phyloP scores from a whole-genome alignment of 2,329 filamentous ascomycete genomes.

The Exophiala sp. region DNA sequence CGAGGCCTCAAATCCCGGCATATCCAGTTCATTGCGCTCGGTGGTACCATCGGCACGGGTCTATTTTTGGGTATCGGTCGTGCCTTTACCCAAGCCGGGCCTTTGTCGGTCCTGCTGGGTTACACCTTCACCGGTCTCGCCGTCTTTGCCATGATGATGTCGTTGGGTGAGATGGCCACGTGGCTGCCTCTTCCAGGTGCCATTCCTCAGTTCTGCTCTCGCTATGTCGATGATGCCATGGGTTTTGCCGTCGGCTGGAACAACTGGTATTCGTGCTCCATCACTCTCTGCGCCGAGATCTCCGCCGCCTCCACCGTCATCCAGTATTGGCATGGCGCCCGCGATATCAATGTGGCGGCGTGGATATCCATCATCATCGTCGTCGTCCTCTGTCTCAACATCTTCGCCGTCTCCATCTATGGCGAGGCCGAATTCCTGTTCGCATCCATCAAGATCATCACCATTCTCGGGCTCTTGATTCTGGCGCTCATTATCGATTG shows the following conservation, averaged over 20 bases:
- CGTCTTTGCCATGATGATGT: constrained; percentile 33
- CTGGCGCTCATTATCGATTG: constrained; percentile 48
- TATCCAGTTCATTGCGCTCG: constrained; percentile 36
- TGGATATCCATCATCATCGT: constrained; percentile 29
- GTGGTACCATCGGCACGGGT: constrained; percentile 37
- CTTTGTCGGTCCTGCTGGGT: constrained; percentile 35
- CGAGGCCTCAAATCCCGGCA: constrained; percentile 38
- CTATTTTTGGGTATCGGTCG: constrained; percentile 37
- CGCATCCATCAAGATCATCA: constrained; percentile 46
- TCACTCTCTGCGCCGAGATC: constrained; percentile 49
- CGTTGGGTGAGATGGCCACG: constrained; percentile 41
- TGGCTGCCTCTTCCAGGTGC: constrained; percentile 39
- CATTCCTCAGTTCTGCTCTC: constrained; percentile 38
- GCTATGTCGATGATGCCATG: constrained; percentile 41
- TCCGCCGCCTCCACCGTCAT: constrained; percentile 60
- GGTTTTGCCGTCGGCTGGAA: constrained; percentile 45
- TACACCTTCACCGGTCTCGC: constrained; percentile 33
- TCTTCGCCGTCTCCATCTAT: constrained; percentile 53
- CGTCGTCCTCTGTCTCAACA: constrained; percentile 52
- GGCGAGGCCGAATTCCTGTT: constrained; percentile 45
- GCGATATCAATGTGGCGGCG: constrained; percentile 32
- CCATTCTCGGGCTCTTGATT: constrained; percentile 47
- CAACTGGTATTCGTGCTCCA: constrained; percentile 44
- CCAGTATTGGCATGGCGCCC: constrained; percentile 51
- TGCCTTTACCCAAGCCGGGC: constrained; percentile 35